phyloP scores from a whole-genome alignment of 2,329 filamentous ascomycete species.

The Trichoderma atrobrunneum region DNA sequence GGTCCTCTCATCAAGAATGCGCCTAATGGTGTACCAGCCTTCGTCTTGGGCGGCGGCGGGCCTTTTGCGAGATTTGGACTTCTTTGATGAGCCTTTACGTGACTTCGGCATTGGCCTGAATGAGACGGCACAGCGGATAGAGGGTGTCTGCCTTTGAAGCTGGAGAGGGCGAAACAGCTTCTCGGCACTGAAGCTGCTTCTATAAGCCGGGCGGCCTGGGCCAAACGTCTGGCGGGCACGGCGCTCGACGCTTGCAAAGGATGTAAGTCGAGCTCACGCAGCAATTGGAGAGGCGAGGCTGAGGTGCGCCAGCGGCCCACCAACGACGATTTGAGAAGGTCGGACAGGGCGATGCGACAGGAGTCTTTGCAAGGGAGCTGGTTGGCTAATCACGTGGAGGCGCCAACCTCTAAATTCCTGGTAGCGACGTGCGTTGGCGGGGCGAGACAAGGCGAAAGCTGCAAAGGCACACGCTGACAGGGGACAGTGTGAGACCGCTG shows the following conservation, averaged over 20 bases:
- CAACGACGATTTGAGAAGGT: slow-evolving; percentile 14
- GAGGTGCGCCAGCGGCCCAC: slow-evolving; percentile 20
- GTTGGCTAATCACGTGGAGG: slow-evolving; percentile 23
- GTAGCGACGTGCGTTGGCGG: slow-evolving; percentile 1
- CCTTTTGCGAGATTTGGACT: slow-evolving; percentile 24
- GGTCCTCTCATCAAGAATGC: slow-evolving; percentile 36
- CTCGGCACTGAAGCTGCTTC: slow-evolving; percentile 1
- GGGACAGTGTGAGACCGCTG: neutral
- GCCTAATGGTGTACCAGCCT: slow-evolving; percentile 36
- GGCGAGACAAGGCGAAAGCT: neutral
- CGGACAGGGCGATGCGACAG: neutral
- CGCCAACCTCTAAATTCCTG: slow-evolving; percentile 16
- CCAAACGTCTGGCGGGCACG: slow-evolving; percentile 28
- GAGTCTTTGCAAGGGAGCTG: slow-evolving; percentile 1
- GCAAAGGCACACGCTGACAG: neutral
- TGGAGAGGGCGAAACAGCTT: slow-evolving; percentile 3
- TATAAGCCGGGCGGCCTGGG: slow-evolving; percentile 23
- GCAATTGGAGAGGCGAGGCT: slow-evolving; percentile 24
- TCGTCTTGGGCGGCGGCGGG: slow-evolving; percentile 23
- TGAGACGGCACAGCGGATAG: neutral
- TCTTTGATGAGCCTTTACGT: slow-evolving; percentile 25
- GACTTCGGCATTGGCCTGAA: slow-evolving; percentile 34
- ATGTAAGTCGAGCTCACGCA: slow-evolving; percentile 33
- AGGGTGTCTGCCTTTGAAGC: neutral
- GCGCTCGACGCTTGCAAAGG: slow-evolving; percentile 31